phyloP scores from a whole-genome alignment of 208 protist species.

The Leishmania braziliensis region DNA sequence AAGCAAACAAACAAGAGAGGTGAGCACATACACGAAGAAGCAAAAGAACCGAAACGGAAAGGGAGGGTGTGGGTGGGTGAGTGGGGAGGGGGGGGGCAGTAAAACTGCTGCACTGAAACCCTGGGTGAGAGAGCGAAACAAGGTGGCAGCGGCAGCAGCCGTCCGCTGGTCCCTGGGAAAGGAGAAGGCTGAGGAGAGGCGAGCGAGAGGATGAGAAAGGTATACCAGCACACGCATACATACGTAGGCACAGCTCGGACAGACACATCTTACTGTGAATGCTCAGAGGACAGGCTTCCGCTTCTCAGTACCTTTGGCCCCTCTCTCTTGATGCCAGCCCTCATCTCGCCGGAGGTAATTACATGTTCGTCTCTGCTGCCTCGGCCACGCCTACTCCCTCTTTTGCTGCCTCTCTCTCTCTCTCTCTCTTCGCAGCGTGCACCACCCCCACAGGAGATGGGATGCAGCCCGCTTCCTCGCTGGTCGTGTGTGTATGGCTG shows the following conservation, averaged over 20 bases:
- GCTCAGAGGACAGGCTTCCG: background rate
- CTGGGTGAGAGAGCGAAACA: background rate
- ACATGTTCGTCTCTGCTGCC: background rate
- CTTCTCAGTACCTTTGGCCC: background rate
- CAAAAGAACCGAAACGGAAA: background rate
- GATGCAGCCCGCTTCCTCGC: background rate
- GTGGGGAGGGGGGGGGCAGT: background rate
- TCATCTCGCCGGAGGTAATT: background rate
- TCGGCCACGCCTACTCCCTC: background rate
- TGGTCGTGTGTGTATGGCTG: background rate
- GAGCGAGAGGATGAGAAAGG: background rate
- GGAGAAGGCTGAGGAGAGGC: constrained; percentile 7
- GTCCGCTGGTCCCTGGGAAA: background rate
- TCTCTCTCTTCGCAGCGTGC: background rate
- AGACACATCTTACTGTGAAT: constrained; percentile 1
- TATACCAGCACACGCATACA: constrained; percentile 4
- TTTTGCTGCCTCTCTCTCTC: background rate
- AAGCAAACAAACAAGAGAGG: background rate
- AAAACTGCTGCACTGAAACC: background rate
- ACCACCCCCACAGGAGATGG: background rate
- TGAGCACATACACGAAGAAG: background rate
- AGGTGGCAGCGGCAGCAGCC: background rate
- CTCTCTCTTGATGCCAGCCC: background rate
- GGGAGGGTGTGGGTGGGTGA: background rate
- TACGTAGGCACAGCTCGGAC: background rate